These are phyloP conservation scores for Monosporozyma aerobia DNA, from an alignment of 805 yeast species.

Conservation along the genomic window DNA sequence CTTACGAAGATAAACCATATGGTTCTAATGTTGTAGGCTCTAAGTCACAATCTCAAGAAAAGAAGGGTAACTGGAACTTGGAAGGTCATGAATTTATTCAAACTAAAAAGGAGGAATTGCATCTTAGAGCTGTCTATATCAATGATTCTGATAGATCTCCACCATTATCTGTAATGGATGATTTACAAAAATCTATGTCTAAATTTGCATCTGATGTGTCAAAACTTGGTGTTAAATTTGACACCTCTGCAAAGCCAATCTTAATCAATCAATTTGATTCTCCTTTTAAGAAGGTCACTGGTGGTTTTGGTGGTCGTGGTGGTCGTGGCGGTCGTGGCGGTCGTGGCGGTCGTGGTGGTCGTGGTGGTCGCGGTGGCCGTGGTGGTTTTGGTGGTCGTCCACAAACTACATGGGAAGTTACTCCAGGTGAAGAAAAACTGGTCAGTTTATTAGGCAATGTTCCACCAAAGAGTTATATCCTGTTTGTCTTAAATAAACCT, in stretches of 20 bases:
- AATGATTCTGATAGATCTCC: conserved; percentile 10
- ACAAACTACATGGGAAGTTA: conserved; percentile 5
- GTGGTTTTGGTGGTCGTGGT: conserved; percentile 10
- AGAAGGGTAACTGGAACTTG: conserved; percentile 18
- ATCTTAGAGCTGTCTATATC: conserved; percentile 12
- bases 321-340: conserved; percentile 9
- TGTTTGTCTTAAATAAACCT: conserved; percentile 10
- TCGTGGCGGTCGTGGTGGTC: conserved; percentile 11
- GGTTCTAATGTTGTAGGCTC: conserved; percentile 5
- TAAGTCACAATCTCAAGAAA: conserved; percentile 8
- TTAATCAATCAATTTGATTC: conserved; percentile 12
- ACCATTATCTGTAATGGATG: conserved; percentile 7
- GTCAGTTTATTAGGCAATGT: conserved; percentile 6
- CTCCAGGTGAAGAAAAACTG: conserved; percentile 13
- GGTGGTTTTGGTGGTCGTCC: conserved; percentile 12
- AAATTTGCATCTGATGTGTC: conserved; percentile 11
- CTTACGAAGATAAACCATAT: conserved; percentile 11
- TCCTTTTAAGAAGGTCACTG: conserved; percentile 7
- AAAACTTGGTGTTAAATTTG: conserved; percentile 13
- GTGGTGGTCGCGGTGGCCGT: conserved; percentile 14
- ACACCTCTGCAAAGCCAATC: conserved; percentile 9
- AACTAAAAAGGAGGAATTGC: conserved; percentile 5
- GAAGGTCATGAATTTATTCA: conserved; percentile 11
- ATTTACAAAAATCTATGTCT: conserved; percentile 6
- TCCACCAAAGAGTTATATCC: conserved; percentile 13